These are phyloP conservation scores for Grosmannia serpens DNA, from an alignment of 2,329 filamentous ascomycete species.

Conservation along the genomic window DNA sequence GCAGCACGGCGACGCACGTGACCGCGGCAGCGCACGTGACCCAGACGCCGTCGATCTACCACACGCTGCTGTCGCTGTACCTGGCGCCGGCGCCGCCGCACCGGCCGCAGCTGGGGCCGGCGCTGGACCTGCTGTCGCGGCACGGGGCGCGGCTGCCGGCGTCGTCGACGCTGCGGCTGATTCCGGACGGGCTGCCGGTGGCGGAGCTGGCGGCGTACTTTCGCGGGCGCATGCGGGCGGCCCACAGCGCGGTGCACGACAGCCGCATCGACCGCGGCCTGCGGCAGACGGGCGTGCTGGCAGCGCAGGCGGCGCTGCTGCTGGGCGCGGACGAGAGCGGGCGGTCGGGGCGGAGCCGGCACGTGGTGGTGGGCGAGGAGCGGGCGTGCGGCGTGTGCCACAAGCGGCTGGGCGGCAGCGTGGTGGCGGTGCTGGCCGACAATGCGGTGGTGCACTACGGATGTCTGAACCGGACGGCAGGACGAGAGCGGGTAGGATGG, in stretches of 20 bases:
- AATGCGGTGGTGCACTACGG: slow-evolving; percentile 73
- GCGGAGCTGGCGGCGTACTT: slow-evolving; percentile 82
- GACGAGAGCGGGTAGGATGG: slow-evolving; percentile 17
- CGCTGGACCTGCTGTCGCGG: slow-evolving; percentile 76
- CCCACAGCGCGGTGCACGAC: slow-evolving; percentile 72
- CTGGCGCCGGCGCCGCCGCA: slow-evolving; percentile 68
- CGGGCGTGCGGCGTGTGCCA: slow-evolving; percentile 85
- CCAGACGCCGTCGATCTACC: slow-evolving; percentile 68
- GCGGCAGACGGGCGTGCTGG: slow-evolving; percentile 67
- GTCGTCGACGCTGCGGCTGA: slow-evolving; percentile 71
- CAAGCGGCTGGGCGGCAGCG: slow-evolving; percentile 82
- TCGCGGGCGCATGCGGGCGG: slow-evolving; percentile 74
- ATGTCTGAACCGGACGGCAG: slow-evolving; percentile 47
- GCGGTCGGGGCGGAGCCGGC: slow-evolving; percentile 42
- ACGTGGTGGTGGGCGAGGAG: slow-evolving; percentile 79
- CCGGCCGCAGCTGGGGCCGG: slow-evolving; percentile 61
- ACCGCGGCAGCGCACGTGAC: too few relatives aligned
- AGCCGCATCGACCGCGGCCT: slow-evolving; percentile 66
- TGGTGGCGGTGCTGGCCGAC: slow-evolving; percentile 82
- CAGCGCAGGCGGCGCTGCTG: slow-evolving; percentile 59
- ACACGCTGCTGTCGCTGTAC: slow-evolving; percentile 81
- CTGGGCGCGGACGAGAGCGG: slow-evolving; percentile 49
- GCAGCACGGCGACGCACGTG: too few relatives aligned
- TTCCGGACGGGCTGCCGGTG: slow-evolving; percentile 70
- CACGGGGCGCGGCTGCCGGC: slow-evolving; percentile 89